Percentiles rank a stretch among this genome's conserved stretches.
Evolutionary conservation across 73 alveolate genomes (phyloP).

Genomic region (Uronychia binucleata): DNA sequence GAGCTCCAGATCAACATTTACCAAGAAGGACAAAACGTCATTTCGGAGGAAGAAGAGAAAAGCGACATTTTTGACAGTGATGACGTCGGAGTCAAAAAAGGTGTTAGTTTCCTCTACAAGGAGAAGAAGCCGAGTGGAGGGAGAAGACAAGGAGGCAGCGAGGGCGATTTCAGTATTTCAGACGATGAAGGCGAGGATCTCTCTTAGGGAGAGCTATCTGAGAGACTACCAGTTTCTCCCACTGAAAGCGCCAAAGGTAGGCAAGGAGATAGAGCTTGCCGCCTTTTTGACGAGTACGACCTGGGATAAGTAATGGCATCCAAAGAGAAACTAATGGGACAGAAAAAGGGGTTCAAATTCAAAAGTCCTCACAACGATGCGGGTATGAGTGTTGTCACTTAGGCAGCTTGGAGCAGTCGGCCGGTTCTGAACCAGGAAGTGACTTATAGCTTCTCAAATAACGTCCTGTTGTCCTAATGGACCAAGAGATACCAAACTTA

Average conservation of each 20-base stretch:
- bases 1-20: neutral
- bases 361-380: neutral
- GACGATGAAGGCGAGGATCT: neutral
- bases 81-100: neutral
- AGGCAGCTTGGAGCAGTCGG: neutral
- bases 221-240: neutral
- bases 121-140: neutral
- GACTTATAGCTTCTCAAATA: neutral
- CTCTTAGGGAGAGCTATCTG: neutral
- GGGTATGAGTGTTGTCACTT: neutral
- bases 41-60: neutral
- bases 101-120: neutral
- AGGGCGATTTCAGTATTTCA: neutral
- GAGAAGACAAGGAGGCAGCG: too few relatives aligned
- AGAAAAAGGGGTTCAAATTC: neutral
- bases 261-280: neutral
- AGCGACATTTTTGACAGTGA: neutral
- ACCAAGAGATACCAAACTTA: neutral
- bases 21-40: neutral
- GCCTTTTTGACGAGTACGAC: neutral
- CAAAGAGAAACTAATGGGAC: neutral
- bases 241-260: neutral
- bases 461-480: neutral
- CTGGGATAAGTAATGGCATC: neutral
- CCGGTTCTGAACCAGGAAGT: neutral